Evolutionary conservation across 805 yeast species (phyloP).

Genomic region (Pichia heedii): DNA sequence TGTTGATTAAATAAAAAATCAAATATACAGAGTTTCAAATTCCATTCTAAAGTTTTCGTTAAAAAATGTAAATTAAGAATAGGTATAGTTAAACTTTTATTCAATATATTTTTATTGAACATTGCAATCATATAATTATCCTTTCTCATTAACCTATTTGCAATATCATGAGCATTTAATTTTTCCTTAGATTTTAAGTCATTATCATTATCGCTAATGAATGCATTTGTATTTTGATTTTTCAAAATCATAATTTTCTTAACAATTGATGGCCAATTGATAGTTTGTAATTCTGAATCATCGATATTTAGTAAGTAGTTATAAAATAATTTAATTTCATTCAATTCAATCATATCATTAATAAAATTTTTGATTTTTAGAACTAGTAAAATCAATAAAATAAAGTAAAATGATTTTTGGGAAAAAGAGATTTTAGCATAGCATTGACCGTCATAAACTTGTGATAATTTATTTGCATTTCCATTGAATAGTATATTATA

Average conservation of each 20-base stretch:
- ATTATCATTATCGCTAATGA: conserved; percentile 30
- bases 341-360: conserved; percentile 55
- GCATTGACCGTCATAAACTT: conserved; percentile 41
- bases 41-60: conserved; percentile 92
- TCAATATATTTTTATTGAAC: conserved; percentile 67
- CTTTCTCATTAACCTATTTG: conserved; percentile 90
- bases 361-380: conserved; percentile 47
- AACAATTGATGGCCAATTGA: conserved; percentile 86
- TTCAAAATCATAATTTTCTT: conserved; percentile 63
- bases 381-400: conserved; percentile 45
- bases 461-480: conserved; percentile 28
- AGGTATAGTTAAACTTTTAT: conserved; percentile 46
- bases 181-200: conserved; percentile 65
- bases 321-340: conserved; percentile 73
- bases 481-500: conserved; percentile 27
- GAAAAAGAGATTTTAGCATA: conserved; percentile 34
- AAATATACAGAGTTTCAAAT: conserved; percentile 75
- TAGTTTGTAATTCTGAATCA: conserved; percentile 82
- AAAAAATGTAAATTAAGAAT: conserved; percentile 31
- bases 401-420: conserved; percentile 55
- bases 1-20: conserved; percentile 77
- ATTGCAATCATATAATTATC: conserved; percentile 91
- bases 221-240: conserved; percentile 79
- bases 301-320: conserved; percentile 57
- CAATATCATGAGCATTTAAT: conserved; percentile 87